phyloP scores from a whole-genome alignment of 352 stramenopile genomes.

The Albugo candida region DNA sequence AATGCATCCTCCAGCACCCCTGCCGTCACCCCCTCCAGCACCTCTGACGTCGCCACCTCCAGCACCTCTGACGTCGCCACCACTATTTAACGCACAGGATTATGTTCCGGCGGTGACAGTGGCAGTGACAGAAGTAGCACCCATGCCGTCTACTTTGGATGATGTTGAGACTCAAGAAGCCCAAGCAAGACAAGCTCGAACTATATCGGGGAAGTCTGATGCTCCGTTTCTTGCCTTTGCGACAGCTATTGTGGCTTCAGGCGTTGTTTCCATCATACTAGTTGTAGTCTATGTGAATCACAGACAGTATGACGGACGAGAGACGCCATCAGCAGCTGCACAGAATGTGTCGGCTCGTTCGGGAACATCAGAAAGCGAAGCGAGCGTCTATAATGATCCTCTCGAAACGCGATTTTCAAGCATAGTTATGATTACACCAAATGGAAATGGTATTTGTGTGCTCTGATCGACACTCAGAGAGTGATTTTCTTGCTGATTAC shows the following conservation, averaged over 20 bases:
- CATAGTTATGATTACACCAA: constrained; percentile 74
- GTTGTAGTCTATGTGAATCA: neutral
- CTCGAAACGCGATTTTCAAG: constrained; percentile 63
- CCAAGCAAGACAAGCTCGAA: neutral
- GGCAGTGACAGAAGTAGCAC: neutral
- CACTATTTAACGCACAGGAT: neutral
- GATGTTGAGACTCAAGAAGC: neutral
- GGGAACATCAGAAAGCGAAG: constrained; percentile 20
- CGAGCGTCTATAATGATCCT: constrained; percentile 57
- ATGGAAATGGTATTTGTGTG: constrained; percentile 60
- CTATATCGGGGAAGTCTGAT: neutral
- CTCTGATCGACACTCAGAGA: constrained; percentile 16
- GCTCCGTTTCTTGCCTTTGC: neutral
- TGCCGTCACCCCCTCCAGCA: neutral
- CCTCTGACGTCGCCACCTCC: neutral
- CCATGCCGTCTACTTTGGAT: neutral
- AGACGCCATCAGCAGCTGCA: neutral
- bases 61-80: neutral
- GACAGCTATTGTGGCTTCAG: neutral
- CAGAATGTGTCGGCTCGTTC: constrained; percentile 16
- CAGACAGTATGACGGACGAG: neutral
- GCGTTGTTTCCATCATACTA: neutral
- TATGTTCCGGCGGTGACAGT: neutral
- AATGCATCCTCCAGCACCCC: neutral
- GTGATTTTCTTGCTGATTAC: neutral